Conservation (phyloP, 495 filamentous ascomycete species). For the Penicillium verhagenii region DNA sequence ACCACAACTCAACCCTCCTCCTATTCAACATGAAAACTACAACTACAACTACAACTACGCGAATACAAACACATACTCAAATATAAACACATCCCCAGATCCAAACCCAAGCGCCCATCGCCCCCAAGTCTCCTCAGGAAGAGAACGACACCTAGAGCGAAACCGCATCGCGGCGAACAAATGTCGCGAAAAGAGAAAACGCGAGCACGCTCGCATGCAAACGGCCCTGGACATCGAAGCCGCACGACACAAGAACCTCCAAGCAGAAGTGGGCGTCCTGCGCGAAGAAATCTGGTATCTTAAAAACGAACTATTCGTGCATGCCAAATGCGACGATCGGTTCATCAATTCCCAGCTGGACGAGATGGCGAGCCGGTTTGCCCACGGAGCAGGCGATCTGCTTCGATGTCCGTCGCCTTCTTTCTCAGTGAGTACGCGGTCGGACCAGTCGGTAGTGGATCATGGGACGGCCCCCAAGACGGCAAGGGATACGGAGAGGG, state of each 20-base stretch:
- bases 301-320: conserved; percentile 6
- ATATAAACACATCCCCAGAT: neutral
- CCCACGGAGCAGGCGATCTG: neutral
- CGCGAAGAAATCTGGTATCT: conserved; percentile 5
- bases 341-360: conserved; percentile 1
- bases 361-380: neutral
- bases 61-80: too few relatives aligned
- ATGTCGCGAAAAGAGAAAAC: conserved; percentile 7
- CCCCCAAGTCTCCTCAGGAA: neutral
- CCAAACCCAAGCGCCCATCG: neutral
- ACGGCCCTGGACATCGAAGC: neutral
- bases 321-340: conserved; percentile 4
- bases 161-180: conserved; percentile 8
- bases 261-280: neutral
- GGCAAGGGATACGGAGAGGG: neutral
- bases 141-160: conserved; percentile 1
- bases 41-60: too few relatives aligned
- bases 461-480: neutral
- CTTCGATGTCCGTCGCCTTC: conserved; percentile 2
- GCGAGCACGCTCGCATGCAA: conserved; percentile 1
- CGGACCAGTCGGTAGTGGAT: neutral
- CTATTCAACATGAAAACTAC: neutral
- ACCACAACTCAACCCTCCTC: neutral
- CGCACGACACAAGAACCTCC: neutral
- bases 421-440: conserved; percentile 3